Conservation (phyloP, 768 basidiomycete genomes). For the Tephrocybe rancida region DNA sequence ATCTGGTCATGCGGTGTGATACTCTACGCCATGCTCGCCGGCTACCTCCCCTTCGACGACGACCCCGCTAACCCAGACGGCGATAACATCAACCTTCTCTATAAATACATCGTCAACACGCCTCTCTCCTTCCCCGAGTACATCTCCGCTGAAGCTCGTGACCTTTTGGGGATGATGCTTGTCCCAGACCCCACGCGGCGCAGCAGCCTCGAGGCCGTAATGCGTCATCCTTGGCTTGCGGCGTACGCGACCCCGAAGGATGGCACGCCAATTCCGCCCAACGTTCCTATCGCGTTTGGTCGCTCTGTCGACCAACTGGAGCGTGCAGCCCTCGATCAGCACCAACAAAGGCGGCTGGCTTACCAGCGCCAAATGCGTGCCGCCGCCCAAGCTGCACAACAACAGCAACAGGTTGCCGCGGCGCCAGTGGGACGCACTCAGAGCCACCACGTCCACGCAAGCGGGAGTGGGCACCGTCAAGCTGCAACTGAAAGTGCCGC, state of each 20-base stretch:
- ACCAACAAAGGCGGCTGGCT: constrained; percentile 79
- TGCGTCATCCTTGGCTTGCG: constrained; percentile 87
- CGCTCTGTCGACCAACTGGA: constrained; percentile 81
- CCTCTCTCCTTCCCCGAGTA: constrained; percentile 97
- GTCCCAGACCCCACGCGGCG: constrained; percentile 88
- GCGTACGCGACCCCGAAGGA: constrained; percentile 50
- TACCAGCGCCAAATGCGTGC: constrained; percentile 82
- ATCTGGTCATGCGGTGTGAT: constrained; percentile 98
- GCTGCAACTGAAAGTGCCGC: constrained; percentile 29
- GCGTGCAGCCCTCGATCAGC: constrained; percentile 77
- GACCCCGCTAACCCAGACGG: constrained; percentile 98
- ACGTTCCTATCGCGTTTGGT: constrained; percentile 52
- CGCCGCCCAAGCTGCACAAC: constrained; percentile 35
- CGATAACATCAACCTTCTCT: constrained; percentile 98
- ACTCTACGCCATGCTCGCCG: constrained; percentile 95
- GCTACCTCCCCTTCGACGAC: constrained; percentile 98
- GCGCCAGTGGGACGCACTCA: constrained; percentile 44
- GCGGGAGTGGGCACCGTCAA: constrained; percentile 20
- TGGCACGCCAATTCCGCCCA: constrained; percentile 19
- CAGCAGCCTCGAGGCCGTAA: constrained; percentile 75
- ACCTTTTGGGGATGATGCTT: constrained; percentile 89
- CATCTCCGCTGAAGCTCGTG: constrained; percentile 79
- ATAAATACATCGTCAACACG: constrained; percentile 98
- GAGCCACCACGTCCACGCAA: constrained; percentile 55
- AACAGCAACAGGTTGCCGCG: constrained; percentile 20